Evolutionary conservation across 768 basidiomycete species (phyloP).

Genomic region (Lanmaoa pseudosensibilis): DNA sequence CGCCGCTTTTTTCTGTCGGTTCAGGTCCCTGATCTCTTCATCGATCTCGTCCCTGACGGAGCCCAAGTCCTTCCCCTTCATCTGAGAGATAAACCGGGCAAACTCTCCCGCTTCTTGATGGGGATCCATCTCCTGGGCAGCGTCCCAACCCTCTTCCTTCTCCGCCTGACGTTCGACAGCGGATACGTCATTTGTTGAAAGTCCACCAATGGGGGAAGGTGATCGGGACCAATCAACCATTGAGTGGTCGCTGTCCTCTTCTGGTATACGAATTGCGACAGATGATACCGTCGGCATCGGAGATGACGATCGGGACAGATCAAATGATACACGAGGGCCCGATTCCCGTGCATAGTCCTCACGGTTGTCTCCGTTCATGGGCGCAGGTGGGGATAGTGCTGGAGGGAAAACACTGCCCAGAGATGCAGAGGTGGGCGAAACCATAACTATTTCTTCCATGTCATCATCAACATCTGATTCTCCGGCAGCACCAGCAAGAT

Average conservation of each 20-base stretch:
- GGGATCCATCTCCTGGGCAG: constrained; percentile 82
- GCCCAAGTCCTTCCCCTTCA: constrained; percentile 83
- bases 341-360: constrained; percentile 1
- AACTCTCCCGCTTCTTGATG: constrained; percentile 85
- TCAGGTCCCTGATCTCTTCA: constrained; percentile 79
- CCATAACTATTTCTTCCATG: constrained; percentile 38
- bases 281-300: constrained; percentile 10
- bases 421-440: neutral
- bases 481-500: constrained; percentile 1
- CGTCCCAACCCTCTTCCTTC: constrained; percentile 63
- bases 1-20: constrained; percentile 82
- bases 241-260: constrained; percentile 27
- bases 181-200: constrained; percentile 4
- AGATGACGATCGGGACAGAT: constrained; percentile 6
- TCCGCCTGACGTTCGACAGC: constrained; percentile 24
- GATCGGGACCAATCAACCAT: constrained; percentile 41
- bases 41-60: constrained; percentile 87
- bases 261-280: neutral
- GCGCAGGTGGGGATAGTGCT: constrained; percentile 15
- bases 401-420: neutral
- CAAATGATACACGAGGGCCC: neutral
- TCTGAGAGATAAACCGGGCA: constrained; percentile 87
- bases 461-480: constrained; percentile 35
- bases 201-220: constrained; percentile 31
- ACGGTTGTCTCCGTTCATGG: constrained; percentile 16